Percentiles rank a stretch among this genome's conserved stretches.
phyloP scores from a whole-genome alignment of 371 early-diverging fungal species.

The Mortierella sp. region DNA sequence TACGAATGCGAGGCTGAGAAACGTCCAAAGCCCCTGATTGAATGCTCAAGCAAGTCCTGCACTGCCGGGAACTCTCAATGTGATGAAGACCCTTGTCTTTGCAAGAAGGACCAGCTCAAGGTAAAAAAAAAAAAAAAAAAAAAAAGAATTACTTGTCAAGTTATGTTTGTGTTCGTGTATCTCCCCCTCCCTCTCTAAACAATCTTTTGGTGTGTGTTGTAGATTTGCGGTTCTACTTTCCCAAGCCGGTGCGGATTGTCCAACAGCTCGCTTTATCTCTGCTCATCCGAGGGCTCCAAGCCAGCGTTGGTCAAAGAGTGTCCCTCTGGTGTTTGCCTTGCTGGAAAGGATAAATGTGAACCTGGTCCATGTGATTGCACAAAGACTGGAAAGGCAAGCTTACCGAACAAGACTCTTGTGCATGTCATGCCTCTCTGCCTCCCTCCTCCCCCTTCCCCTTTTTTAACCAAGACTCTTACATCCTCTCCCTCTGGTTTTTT shows the following conservation, averaged over 20 bases:
- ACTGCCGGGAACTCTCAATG: too few species aligned
- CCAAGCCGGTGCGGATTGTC: background rate
- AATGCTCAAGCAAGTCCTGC: too few species aligned
- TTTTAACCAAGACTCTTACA: too few species aligned
- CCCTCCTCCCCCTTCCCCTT: background rate
- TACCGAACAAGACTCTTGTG: too few species aligned
- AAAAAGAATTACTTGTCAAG: too few species aligned
- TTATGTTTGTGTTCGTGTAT: background rate
- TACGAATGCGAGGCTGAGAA: too few species aligned
- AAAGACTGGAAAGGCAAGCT: background rate
- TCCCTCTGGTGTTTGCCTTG: background rate
- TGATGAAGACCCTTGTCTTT: background rate
- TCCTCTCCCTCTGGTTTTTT: background rate
- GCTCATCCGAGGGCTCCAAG: background rate
- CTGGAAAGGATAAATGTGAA: background rate
- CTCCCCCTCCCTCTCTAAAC: background rate
- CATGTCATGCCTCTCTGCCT: too few species aligned
- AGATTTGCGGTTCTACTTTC: conserved; percentile 21
- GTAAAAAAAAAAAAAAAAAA: too few species aligned
- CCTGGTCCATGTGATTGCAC: conserved; percentile 1
- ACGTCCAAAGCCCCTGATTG: too few species aligned
- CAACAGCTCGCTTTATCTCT: conserved; percentile 1
- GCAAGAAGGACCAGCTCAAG: background rate
- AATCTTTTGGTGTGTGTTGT: too few species aligned
- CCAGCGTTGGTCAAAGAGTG: background rate